phyloP scores from a whole-genome alignment of 352 stramenopile genomes.

The Globisporangium barbulae region DNA sequence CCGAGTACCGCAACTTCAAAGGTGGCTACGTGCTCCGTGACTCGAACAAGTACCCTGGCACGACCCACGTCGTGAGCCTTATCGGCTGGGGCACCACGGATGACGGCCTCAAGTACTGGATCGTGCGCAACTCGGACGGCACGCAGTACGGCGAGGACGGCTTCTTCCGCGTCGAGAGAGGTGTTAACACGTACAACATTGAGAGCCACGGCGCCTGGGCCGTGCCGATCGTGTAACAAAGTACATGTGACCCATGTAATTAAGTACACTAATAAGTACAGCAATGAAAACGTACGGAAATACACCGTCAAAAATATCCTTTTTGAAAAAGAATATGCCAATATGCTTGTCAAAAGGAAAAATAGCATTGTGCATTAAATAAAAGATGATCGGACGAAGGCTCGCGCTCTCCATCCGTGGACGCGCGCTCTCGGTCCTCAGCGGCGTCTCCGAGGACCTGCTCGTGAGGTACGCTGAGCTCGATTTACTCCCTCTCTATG shows the following conservation, averaged over 20 bases:
- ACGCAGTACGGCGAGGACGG: constrained; percentile 74
- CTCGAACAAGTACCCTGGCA: constrained; percentile 68
- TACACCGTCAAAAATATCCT: no score
- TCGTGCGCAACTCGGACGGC: constrained; percentile 92
- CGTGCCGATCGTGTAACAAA: constrained; percentile 46
- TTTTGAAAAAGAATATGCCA: neutral
- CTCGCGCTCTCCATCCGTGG: neutral
- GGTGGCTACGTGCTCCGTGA: constrained; percentile 90
- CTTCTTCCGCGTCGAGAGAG: constrained; percentile 70
- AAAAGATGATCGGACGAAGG: constrained; percentile 6
- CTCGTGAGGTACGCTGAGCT: constrained; percentile 44
- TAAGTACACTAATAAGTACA: no score
- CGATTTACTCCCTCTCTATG: neutral
- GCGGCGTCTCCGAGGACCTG: constrained; percentile 73
- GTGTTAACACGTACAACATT: constrained; percentile 77
- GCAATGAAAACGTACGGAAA: no score
- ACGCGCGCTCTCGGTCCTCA: constrained; percentile 50
- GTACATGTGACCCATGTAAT: no score
- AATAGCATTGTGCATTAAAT: neutral
- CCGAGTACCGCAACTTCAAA: constrained; percentile 84
- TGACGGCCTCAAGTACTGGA: constrained; percentile 92
- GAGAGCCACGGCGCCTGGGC: constrained; percentile 71
- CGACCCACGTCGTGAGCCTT: constrained; percentile 92
- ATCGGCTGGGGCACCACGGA: constrained; percentile 92
- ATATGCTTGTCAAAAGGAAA: neutral